Conservation (phyloP, 495 filamentous ascomycete species). For the Podospora appendiculata region DNA sequence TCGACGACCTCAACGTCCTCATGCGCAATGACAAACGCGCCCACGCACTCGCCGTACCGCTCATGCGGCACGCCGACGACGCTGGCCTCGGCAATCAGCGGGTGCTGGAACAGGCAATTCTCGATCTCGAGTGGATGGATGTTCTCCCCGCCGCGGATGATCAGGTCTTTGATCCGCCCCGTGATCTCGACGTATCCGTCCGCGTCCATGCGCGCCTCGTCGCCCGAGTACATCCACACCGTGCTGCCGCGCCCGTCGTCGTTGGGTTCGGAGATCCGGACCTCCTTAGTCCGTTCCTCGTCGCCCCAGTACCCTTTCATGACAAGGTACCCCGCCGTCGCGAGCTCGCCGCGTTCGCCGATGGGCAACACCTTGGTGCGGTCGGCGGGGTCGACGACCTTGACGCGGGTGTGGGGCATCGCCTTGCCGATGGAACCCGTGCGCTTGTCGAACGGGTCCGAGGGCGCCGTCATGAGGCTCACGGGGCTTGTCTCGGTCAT, state of each 20-base stretch:
- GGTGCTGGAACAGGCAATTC: conserved; percentile 73
- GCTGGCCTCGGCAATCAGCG: conserved; percentile 61
- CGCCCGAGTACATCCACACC: conserved; percentile 61
- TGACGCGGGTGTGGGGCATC: conserved; percentile 72
- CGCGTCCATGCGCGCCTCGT: conserved; percentile 82
- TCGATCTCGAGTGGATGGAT: conserved; percentile 94
- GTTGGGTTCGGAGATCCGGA: conserved; percentile 38
- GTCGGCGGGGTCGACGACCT: conserved; percentile 64
- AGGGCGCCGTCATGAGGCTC: conserved; percentile 77
- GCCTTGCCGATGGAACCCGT: conserved; percentile 68
- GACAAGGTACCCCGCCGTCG: conserved; percentile 74
- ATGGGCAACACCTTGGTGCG: conserved; percentile 50
- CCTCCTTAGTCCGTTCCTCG: conserved; percentile 58
- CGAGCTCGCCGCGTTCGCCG: conserved; percentile 70
- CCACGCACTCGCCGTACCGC: conserved; percentile 78
- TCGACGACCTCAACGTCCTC: conserved; percentile 25
- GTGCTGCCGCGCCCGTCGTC: conserved; percentile 36
- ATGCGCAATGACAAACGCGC: conserved; percentile 65
- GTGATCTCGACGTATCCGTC: conserved; percentile 59
- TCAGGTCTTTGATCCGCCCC: conserved; percentile 74
- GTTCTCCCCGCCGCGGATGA: conserved; percentile 92
- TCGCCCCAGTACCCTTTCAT: conserved; percentile 91
- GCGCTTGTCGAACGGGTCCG: conserved; percentile 73
- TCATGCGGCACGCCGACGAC: conserved; percentile 82
- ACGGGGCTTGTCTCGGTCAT: conserved; percentile 99